Conservation (phyloP, 352 stramenopile genomes). For the Phytopythium litorale region DNA sequence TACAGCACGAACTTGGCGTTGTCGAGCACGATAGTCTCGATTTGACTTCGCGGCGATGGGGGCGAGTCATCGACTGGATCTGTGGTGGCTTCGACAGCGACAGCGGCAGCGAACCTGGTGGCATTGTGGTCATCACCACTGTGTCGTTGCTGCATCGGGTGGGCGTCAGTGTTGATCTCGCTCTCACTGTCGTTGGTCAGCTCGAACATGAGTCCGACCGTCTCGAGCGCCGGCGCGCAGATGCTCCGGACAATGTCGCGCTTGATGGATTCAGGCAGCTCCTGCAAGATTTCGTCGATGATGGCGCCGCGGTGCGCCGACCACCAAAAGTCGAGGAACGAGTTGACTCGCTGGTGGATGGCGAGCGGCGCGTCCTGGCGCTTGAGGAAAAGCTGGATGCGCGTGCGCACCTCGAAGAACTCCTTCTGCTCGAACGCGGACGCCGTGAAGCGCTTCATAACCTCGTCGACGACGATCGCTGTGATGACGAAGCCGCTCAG, state of each 20-base stretch:
- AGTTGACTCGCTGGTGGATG: constrained; percentile 58
- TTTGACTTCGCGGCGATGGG: constrained; percentile 15
- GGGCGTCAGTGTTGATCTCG: too few relatives aligned
- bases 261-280: constrained; percentile 50
- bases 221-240: constrained; percentile 43
- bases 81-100: neutral
- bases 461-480: constrained; percentile 62
- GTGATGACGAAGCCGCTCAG: constrained; percentile 65
- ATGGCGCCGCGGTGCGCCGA: constrained; percentile 57
- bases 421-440: constrained; percentile 67
- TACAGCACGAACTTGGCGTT: constrained; percentile 60
- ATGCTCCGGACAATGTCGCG: constrained; percentile 57
- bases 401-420: constrained; percentile 50
- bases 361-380: constrained; percentile 43
- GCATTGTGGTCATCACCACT: neutral
- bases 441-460: constrained; percentile 61
- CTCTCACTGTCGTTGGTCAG: neutral
- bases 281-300: constrained; percentile 50
- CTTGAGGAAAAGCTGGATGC: constrained; percentile 63
- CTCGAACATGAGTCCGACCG: constrained; percentile 31
- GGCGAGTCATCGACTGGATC: neutral
- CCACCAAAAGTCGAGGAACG: constrained; percentile 72
- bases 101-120: neutral
- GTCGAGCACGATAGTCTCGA: constrained; percentile 48
- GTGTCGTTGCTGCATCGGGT: neutral